Evolutionary conservation across 768 basidiomycete species (phyloP).

Genomic region (Podaxis pistillaris): DNA sequence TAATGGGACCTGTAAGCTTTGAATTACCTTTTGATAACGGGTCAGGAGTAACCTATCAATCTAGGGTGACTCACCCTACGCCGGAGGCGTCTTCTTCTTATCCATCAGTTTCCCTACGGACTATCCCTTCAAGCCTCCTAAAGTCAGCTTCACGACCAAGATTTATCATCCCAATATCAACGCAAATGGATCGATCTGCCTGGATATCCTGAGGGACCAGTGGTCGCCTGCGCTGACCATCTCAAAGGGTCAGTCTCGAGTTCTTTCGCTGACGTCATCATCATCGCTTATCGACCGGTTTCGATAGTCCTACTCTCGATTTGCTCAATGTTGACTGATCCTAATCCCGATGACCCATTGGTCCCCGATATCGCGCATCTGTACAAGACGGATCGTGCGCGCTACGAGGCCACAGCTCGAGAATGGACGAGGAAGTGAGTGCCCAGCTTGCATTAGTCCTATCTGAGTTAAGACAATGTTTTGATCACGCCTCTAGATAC

Average conservation of each 20-base stretch:
- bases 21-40: slow-evolving; percentile 18
- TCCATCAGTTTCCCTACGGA: slow-evolving; percentile 93
- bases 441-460: not conserved
- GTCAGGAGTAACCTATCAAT: slow-evolving; percentile 24
- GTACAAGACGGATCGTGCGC: slow-evolving; percentile 98
- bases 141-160: slow-evolving; percentile 99
- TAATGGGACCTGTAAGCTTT: slow-evolving; percentile 92
- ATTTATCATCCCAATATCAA: slow-evolving; percentile 99
- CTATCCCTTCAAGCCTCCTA: slow-evolving; percentile 99
- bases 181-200: slow-evolving; percentile 97
- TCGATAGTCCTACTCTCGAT: slow-evolving; percentile 87
- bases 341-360: slow-evolving; percentile 98
- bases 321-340: slow-evolving; percentile 99
- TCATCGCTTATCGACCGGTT: slow-evolving; percentile 2
- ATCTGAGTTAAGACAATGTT: slow-evolving; percentile 8
- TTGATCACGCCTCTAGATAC: slow-evolving; percentile 28
- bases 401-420: slow-evolving; percentile 96
- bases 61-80: slow-evolving; percentile 95
- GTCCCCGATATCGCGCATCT: slow-evolving; percentile 98
- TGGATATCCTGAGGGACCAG: slow-evolving; percentile 98
- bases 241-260: slow-evolving; percentile 76
- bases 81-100: slow-evolving; percentile 99
- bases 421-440: slow-evolving; percentile 99
- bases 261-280: slow-evolving; percentile 3
- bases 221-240: slow-evolving; percentile 99